These are phyloP conservation scores for Pueraria montana DNA, from an alignment of 306 rosid species.

Conservation along the genomic window DNA sequence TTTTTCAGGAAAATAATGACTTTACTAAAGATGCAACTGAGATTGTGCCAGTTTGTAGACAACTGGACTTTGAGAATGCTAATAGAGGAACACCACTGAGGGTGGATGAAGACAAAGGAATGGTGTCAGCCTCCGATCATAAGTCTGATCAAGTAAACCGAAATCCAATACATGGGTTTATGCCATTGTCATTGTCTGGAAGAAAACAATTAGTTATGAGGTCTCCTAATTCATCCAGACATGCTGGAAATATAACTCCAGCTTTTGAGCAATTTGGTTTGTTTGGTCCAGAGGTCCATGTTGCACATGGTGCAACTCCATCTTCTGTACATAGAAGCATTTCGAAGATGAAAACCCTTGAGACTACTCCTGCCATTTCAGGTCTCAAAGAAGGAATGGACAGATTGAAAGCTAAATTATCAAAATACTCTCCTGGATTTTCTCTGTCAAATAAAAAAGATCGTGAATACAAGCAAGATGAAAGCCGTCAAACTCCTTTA, in stretches of 20 bases:
- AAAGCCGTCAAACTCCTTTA: constrained; percentile 54
- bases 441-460: constrained; percentile 53
- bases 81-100: constrained; percentile 45
- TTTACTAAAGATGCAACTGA: constrained; percentile 43
- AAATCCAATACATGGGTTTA: constrained; percentile 51
- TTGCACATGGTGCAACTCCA: constrained; percentile 42
- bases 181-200: constrained; percentile 43
- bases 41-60: constrained; percentile 37
- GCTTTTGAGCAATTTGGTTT: constrained; percentile 48
- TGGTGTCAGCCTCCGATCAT: constrained; percentile 34
- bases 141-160: constrained; percentile 49
- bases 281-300: constrained; percentile 42
- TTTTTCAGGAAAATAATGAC: constrained; percentile 62
- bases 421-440: constrained; percentile 64
- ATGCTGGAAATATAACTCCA: constrained; percentile 55
- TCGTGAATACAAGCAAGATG: constrained; percentile 47
- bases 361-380: constrained; percentile 64
- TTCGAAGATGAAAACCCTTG: constrained; percentile 58
- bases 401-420: constrained; percentile 63
- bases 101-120: constrained; percentile 45
- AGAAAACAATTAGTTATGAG: constrained; percentile 43
- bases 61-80: constrained; percentile 48
- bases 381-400: constrained; percentile 69
- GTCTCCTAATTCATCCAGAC: constrained; percentile 58
- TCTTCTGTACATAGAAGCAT: constrained; percentile 63